These are phyloP conservation scores for Urochloa ruziziensis DNA, from an alignment of 176 grass and related monocot species.

Conservation along the genomic window DNA sequence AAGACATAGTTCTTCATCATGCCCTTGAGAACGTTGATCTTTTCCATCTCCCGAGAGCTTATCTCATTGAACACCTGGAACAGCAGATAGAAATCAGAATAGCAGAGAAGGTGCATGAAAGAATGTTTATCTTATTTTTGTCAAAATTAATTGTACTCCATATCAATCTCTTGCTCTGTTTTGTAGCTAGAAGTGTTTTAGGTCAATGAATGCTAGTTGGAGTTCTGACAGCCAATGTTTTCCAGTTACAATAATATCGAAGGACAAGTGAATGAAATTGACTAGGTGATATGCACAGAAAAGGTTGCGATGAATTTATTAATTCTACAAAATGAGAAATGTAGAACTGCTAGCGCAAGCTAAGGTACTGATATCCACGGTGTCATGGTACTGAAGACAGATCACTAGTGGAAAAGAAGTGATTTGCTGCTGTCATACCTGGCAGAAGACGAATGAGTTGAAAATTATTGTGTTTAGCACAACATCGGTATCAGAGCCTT, in stretches of 20 bases:
- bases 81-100: neutral
- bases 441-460: constrained; percentile 98
- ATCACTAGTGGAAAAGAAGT: neutral
- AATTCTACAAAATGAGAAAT: neutral
- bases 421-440: constrained; percentile 53
- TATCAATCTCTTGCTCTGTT: neutral
- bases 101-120: neutral
- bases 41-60: constrained; percentile 97
- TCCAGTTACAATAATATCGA: neutral
- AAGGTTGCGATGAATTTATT: neutral
- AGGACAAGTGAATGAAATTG: neutral
- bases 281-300: neutral
- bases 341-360: neutral
- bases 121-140: neutral
- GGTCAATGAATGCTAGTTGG: neutral
- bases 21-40: constrained; percentile 81
- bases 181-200: neutral
- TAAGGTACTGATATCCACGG: neutral
- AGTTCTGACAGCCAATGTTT: neutral
- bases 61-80: constrained; percentile 94
- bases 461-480: constrained; percentile 91
- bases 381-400: neutral
- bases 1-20: constrained; percentile 85
- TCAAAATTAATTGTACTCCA: neutral
- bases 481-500: constrained; percentile 48